These are phyloP conservation scores for Fusarium guadeloupense DNA, from an alignment of 2,329 filamentous ascomycete species.

Conservation along the genomic window DNA sequence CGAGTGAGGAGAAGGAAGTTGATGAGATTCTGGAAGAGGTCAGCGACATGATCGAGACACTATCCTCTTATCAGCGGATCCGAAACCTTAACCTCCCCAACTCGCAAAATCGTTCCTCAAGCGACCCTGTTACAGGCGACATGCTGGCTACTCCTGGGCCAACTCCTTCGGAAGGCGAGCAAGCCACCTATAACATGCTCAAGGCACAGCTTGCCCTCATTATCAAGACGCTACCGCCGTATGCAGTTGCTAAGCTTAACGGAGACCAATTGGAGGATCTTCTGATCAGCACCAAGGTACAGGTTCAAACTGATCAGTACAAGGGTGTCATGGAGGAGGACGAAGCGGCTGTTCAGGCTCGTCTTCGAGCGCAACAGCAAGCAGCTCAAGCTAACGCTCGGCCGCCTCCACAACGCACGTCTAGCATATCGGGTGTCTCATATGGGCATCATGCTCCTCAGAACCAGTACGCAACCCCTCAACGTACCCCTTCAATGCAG, in stretches of 20 bases:
- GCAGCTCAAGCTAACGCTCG: constrained; percentile 48
- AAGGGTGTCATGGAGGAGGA: constrained; percentile 87
- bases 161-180: constrained; percentile 71
- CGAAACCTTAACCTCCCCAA: constrained; percentile 75
- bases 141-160: constrained; percentile 73
- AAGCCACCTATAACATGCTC: constrained; percentile 73
- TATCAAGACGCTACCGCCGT: constrained; percentile 80
- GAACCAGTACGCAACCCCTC: constrained; percentile 59
- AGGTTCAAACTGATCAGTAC: constrained; percentile 77
- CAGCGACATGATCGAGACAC: constrained; percentile 78
- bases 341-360: constrained; percentile 67
- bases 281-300: constrained; percentile 80
- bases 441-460: constrained; percentile 56
- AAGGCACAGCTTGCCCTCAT: constrained; percentile 79
- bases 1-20: constrained; percentile 71
- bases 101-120: constrained; percentile 67
- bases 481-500: constrained; percentile 55
- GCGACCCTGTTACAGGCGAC: constrained; percentile 71
- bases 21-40: constrained; percentile 78
- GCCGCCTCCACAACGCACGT: constrained; percentile 51
- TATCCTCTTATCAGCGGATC: constrained; percentile 82
- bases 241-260: constrained; percentile 85
- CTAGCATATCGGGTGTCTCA: constrained; percentile 51
- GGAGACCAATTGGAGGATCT: constrained; percentile 86
- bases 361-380: constrained; percentile 53